A percentile compares a stretch with the other conserved stretches of the same genome.
Conservation (phyloP, 2,329 filamentous ascomycete species). For the Pseudogymnoascus sp. region DNA sequence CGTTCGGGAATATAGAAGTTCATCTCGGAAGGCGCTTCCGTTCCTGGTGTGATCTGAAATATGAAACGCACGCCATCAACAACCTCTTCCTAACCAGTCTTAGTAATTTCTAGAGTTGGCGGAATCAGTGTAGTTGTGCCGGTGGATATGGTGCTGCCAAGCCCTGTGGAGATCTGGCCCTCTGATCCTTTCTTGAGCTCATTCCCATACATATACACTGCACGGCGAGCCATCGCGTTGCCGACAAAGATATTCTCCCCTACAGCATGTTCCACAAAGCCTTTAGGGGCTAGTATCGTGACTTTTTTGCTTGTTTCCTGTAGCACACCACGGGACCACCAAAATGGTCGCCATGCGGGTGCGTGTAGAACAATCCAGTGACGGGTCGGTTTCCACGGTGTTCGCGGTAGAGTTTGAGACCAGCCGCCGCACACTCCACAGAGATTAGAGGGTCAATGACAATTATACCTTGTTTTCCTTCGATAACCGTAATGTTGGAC, state of each 20-base stretch:
- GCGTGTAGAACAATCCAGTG: conserved; percentile 35
- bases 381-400: conserved; percentile 24
- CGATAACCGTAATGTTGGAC: conserved; percentile 36
- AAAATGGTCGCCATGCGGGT: conserved; percentile 37
- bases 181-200: conserved; percentile 24
- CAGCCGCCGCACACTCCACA: conserved; percentile 31
- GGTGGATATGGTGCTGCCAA: conserved; percentile 29
- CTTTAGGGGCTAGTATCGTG: conserved; percentile 28
- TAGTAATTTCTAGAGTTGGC: conserved; percentile 29
- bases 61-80: conserved; percentile 34
- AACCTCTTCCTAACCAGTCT: conserved; percentile 27
- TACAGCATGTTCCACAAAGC: conserved; percentile 34
- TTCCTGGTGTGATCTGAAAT: conserved; percentile 37
- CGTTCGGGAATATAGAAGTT: conserved; percentile 36
- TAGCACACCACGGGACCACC: conserved; percentile 27
- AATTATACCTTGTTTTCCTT: conserved; percentile 32
- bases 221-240: conserved; percentile 33
- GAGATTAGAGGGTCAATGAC: conserved; percentile 35
- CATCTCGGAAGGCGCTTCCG: conserved; percentile 38
- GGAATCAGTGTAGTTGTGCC: conserved; percentile 31
- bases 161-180: conserved; percentile 34
- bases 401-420: conserved; percentile 30
- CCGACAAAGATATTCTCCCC: conserved; percentile 36
- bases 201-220: conserved; percentile 36
- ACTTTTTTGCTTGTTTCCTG: conserved; percentile 13